These are phyloP conservation scores for Lactifluus rugatus DNA, from an alignment of 768 basidiomycete genomes.

Conservation along the genomic window DNA sequence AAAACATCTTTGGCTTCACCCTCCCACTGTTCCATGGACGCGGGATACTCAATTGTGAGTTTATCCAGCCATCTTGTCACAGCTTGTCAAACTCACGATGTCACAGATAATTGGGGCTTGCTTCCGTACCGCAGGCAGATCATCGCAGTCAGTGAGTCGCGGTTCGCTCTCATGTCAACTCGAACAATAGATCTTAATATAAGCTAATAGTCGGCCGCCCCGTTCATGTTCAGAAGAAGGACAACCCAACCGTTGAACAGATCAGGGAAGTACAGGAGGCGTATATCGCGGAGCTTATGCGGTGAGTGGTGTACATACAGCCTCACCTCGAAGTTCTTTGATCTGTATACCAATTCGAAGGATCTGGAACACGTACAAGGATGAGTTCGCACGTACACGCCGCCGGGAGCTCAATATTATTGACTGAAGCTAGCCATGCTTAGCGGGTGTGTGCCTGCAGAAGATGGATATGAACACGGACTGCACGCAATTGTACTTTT, in stretches of 20 bases:
- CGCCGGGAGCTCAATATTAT: conserved; percentile 70
- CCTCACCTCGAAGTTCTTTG: not conserved
- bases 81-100: not conserved
- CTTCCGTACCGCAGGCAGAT: conserved; percentile 95
- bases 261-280: conserved; percentile 66
- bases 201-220: conserved; percentile 71
- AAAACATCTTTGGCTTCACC: conserved; percentile 89
- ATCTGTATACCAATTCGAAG: conserved; percentile 31
- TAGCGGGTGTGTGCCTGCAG: not conserved
- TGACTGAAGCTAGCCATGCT: conserved; percentile 33
- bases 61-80: not conserved
- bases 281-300: conserved; percentile 88
- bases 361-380: conserved; percentile 96
- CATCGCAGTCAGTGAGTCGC: conserved; percentile 84
- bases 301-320: conserved; percentile 39
- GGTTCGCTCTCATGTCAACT: not conserved
- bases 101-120: conserved; percentile 83
- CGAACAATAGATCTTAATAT: not conserved
- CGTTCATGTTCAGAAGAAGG: conserved; percentile 65
- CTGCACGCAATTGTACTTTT: not conserved
- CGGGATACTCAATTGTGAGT: conserved; percentile 85
- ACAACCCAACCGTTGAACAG: conserved; percentile 76
- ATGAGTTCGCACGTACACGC: conserved; percentile 80
- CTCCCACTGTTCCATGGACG: conserved; percentile 96
- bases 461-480: not conserved